These are phyloP conservation scores for Eimeria necatrix DNA, from an alignment of 169 alveolate species.

Conservation along the genomic window DNA sequence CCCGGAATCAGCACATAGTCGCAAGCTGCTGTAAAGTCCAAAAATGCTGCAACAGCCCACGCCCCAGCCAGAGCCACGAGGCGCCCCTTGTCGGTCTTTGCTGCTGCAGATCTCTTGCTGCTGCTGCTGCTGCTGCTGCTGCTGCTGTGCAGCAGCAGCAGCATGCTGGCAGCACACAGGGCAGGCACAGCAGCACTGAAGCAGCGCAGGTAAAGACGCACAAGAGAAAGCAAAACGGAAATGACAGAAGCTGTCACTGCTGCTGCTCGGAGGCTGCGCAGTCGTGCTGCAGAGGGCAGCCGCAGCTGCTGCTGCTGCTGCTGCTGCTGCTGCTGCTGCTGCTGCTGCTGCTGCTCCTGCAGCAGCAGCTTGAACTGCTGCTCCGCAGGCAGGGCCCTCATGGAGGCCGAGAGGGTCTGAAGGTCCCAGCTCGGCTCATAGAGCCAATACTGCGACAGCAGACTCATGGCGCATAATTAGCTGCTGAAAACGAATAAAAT, in stretches of 20 bases:
- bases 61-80: constrained; percentile 18
- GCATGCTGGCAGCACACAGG: not conserved
- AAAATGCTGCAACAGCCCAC: not conserved
- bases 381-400: too few species aligned
- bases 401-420: too few species aligned
- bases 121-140: not conserved
- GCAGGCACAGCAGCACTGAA: not conserved
- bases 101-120: not conserved
- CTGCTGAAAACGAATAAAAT: too few species aligned
- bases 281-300: too few species aligned
- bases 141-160: constrained; percentile 3
- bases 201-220: constrained; percentile 5
- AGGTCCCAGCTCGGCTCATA: too few species aligned
- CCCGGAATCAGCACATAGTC: not conserved
- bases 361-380: too few species aligned
- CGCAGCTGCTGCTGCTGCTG: too few species aligned
- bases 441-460: too few species aligned
- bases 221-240: not conserved
- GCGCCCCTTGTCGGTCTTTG: not conserved
- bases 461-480: too few species aligned
- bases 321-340: too few species aligned
- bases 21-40: not conserved
- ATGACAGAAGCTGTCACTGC: not conserved
- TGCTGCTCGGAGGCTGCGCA: not conserved
- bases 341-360: too few species aligned